These are phyloP conservation scores for Lentinula boryana DNA, from an alignment of 768 basidiomycete species.

Conservation along the genomic window DNA sequence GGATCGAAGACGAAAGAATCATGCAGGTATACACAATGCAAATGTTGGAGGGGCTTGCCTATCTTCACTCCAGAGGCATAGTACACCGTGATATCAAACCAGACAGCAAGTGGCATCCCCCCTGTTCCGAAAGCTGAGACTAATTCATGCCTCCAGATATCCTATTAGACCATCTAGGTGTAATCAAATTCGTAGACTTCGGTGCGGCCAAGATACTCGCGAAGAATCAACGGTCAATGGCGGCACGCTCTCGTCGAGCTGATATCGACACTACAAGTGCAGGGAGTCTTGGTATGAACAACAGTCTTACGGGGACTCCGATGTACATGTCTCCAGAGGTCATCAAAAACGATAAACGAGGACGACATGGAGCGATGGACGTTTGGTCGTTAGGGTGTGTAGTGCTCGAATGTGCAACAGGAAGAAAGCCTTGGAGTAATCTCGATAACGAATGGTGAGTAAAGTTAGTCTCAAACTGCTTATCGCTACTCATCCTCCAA, in stretches of 20 bases:
- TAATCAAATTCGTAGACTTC: constrained; percentile 97
- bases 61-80: constrained; percentile 88
- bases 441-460: constrained; percentile 95
- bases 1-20: constrained; percentile 95
- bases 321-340: constrained; percentile 99
- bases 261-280: constrained; percentile 29
- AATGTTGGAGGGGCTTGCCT: constrained; percentile 90
- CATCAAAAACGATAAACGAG: constrained; percentile 88
- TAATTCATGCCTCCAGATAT: constrained; percentile 59
- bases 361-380: constrained; percentile 93
- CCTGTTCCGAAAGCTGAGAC: background rate
- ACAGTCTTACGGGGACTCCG: constrained; percentile 92
- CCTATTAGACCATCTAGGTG: constrained; percentile 80
- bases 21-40: constrained; percentile 95
- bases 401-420: constrained; percentile 94
- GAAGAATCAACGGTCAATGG: constrained; percentile 78
- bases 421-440: constrained; percentile 97
- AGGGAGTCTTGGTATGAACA: constrained; percentile 52
- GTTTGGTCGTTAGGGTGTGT: constrained; percentile 98
- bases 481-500: constrained; percentile 5
- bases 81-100: constrained; percentile 98
- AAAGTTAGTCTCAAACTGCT: background rate
- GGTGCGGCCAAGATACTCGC: constrained; percentile 96
- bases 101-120: constrained; percentile 66
- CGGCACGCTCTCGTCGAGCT: constrained; percentile 61